Evolutionary conservation across 495 filamentous ascomycete species (phyloP), one percentile per base, ranked within the genome.

Genomic region (Aspergillus leporis): DNA sequence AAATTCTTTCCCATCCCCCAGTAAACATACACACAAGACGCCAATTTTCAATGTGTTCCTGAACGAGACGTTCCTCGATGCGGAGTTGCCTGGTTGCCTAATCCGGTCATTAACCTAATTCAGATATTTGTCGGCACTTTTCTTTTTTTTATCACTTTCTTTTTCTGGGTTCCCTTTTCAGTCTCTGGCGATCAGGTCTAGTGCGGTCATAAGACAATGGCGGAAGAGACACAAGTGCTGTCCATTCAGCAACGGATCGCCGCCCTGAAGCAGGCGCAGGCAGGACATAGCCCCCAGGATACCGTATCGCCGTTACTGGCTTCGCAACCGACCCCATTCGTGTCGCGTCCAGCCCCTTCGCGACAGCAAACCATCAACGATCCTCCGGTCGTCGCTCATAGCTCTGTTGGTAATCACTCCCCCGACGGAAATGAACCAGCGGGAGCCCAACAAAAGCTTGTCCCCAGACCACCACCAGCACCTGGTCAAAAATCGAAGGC

Each of bases 201-300:
- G 2, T 19, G 16, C 14, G 16, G 2, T 21, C 4, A 14, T 3
- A 9, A 23, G 18, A 55, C 22, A 46, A 67, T 67, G 65, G 54
- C 71, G 8, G 78, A 80, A 51, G 76, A 76, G 53, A 58, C 73
- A 14, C 77, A 76, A 60, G 64, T 77, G 21, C 64, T 73, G 31
- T 85, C 84, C 5, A 83, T 88, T 55, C 77, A 81, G 64, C 72
- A 79, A 49, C 82, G 85, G 50, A 87, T 88, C 58, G 82, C 82
- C 46, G 76, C 81, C 22, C 68, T 88, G 46, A 86, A 87, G 60
- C 74, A 82, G 53, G 74, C 80, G 36, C 78, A 88, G 58, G 70
- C 84, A 46, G 79, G 81, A 28, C 72, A 75, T 19, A 66, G 67
- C 18, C 68, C 74, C 25, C 68, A 71, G 40, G 68, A 51, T 13